Percentiles rank a stretch among this genome's conserved stretches.
Conservation (phyloP, 495 filamentous ascomycete species). For the Pyronema omphalodes region DNA sequence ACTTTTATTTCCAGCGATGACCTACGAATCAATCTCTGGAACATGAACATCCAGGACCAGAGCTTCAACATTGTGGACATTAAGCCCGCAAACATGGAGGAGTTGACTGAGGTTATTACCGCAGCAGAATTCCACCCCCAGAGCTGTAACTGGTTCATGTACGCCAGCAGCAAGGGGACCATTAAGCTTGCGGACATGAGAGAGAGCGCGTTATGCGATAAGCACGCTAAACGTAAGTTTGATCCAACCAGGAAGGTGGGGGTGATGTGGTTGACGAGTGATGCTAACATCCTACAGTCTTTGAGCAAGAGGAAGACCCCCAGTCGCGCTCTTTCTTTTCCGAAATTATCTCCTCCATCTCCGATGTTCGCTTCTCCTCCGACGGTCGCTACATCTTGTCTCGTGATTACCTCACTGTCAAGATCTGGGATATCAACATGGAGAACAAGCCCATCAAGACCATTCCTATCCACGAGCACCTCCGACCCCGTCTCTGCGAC, state of each 20-base stretch:
- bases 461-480: conserved; percentile 94
- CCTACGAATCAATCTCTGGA: conserved; percentile 94
- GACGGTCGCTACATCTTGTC: conserved; percentile 96
- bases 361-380: conserved; percentile 89
- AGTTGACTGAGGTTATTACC: conserved; percentile 95
- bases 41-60: conserved; percentile 96
- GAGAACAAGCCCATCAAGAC: conserved; percentile 93
- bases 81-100: conserved; percentile 99
- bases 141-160: conserved; percentile 99
- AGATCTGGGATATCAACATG: conserved; percentile 99
- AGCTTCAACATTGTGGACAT: conserved; percentile 99
- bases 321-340: conserved; percentile 97
- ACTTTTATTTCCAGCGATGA: conserved; percentile 99
- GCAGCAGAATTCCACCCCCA: conserved; percentile 93
- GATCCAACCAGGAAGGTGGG: conserved; percentile 3
- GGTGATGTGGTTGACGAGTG: conserved; percentile 5
- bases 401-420: conserved; percentile 92
- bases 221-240: conserved; percentile 77
- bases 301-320: conserved; percentile 99
- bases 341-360: conserved; percentile 98
- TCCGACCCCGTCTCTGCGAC: conserved; percentile 84
- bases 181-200: conserved; percentile 99
- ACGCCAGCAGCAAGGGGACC: conserved; percentile 95
- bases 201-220: conserved; percentile 84
- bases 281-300: conserved; percentile 38